Base-by-base conservation (phyloP, 2,329 filamentous ascomycete genomes). In the Cladophialophora chaetospira region DNA sequence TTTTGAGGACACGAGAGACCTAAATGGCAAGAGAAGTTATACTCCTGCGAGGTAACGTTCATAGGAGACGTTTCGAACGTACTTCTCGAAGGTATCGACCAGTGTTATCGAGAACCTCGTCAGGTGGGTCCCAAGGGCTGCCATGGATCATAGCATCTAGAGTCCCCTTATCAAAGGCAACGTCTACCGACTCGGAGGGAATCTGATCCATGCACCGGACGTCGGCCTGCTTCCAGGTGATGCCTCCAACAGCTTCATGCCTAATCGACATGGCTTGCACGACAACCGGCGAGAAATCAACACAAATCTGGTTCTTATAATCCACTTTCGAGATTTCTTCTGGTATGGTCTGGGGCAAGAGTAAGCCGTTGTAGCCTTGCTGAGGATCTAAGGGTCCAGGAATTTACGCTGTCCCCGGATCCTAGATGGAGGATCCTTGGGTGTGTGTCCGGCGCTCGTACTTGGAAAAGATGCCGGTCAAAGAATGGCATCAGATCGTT, bases 161-260 rank as follows among this genome's bases (percentile, higher is more conserved):
- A 1, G 80, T 83, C 2, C 75, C 75, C 66, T 84, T 84, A 61
- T 83, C 80, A 61, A 86, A 82, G 9, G 81, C 81, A 4, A 85
- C 73, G 62, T 82, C 79, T 35, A 86, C 66, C 0, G 74, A 77
- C 1, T 57, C 64, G 28, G 73, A 68, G 0, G 69, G 64, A 0
- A 82, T 62, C 1, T 67, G 65, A 6, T 67, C 63, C 73, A 85
- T 77, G 31, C 79, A 61, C 5, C 82, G 77, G 2, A 85, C 76
- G 63, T 85, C 82, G 58, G 74, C 74, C 31, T 72, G 68, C 23
- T 65, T 60, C 82, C 82, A 85, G 46, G 72, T 67, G n/a, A 83
- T 78, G 3, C 72, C 72, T 3, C 68, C 55, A 3, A 75, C 64
- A 3, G 67, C 55, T 0, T 65, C 65, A 57, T 82, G 75, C 13